Conservation (phyloP, 768 basidiomycete species). For the Fomitopsis pulvina region DNA sequence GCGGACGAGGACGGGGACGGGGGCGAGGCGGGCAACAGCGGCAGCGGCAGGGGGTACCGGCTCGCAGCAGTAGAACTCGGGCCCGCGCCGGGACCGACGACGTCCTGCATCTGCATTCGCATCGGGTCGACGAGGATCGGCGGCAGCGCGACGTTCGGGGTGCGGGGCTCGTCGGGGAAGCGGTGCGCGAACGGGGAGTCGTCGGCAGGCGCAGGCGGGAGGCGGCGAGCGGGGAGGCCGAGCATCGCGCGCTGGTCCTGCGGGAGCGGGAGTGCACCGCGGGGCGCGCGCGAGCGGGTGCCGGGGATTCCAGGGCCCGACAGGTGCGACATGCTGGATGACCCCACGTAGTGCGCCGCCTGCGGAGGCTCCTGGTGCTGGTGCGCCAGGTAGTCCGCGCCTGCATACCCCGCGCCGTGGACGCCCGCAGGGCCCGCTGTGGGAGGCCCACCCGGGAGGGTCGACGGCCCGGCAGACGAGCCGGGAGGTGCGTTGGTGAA, state of each 20-base stretch:
- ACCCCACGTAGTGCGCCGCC: conserved; percentile 13
- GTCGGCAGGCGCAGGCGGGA: neutral
- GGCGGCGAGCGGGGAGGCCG: neutral
- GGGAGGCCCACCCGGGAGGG: neutral
- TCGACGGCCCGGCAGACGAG: neutral
- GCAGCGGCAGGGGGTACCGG: neutral
- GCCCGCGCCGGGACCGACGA: neutral
- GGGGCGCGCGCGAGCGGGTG: conserved; percentile 3
- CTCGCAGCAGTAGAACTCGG: neutral
- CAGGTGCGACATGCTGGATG: conserved; percentile 16
- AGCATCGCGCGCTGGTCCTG: neutral
- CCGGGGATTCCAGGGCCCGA: conserved; percentile 25
- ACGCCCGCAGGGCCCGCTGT: neutral
- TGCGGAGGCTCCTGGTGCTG: conserved; percentile 15
- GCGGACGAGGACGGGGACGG: neutral
- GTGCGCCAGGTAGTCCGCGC: neutral
- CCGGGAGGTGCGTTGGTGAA: conserved; percentile 40
- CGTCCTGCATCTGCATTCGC: neutral
- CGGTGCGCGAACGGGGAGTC: neutral
- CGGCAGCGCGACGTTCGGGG: neutral
- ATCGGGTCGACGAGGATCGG: neutral
- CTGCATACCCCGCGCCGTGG: neutral
- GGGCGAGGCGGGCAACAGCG: neutral
- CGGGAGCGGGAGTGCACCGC: neutral
- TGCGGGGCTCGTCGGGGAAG: neutral